Conservation (phyloP, 306 rosid species). For the Alnus glutinosa region DNA sequence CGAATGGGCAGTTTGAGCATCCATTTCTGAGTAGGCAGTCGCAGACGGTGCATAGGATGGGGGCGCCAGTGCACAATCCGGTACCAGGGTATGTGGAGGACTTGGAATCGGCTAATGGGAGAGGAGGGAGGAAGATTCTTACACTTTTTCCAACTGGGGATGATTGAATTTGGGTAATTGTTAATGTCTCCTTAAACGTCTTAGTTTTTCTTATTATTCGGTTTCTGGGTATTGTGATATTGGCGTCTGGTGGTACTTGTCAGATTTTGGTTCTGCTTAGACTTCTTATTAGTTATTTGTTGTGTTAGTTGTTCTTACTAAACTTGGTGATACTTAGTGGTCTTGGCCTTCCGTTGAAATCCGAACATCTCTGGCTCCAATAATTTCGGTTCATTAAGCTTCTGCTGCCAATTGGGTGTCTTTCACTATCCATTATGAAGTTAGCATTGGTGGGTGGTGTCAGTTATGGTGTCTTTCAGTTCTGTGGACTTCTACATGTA, state of each 20-base stretch:
- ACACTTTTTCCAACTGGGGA: conserved; percentile 91
- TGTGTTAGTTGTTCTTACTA: conserved; percentile 29
- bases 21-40: conserved; percentile 73
- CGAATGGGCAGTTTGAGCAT: conserved; percentile 85
- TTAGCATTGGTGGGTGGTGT: conserved; percentile 19
- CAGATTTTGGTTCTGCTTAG: conserved; percentile 35
- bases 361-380: conserved; percentile 42
- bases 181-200: conserved; percentile 13
- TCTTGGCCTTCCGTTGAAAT: conserved; percentile 33
- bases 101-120: conserved; percentile 77
- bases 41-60: conserved; percentile 72
- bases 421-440: conserved; percentile 14
- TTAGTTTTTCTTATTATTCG: conserved; percentile 17
- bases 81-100: conserved; percentile 67
- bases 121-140: conserved; percentile 84
- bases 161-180: conserved; percentile 59
- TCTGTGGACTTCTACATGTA: conserved; percentile 27
- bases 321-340: conserved; percentile 40
- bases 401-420: conserved; percentile 30
- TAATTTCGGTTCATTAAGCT: conserved; percentile 24
- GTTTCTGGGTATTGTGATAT: conserved; percentile 36
- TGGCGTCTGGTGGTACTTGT: conserved; percentile 36
- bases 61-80: conserved; percentile 59
- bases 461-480: conserved; percentile 19
- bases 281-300: conserved; percentile 25